Evolutionary conservation across 306 rosid genomes (phyloP), one percentile per base, ranked within the genome.

Genomic region (Sophora flavescens): DNA sequence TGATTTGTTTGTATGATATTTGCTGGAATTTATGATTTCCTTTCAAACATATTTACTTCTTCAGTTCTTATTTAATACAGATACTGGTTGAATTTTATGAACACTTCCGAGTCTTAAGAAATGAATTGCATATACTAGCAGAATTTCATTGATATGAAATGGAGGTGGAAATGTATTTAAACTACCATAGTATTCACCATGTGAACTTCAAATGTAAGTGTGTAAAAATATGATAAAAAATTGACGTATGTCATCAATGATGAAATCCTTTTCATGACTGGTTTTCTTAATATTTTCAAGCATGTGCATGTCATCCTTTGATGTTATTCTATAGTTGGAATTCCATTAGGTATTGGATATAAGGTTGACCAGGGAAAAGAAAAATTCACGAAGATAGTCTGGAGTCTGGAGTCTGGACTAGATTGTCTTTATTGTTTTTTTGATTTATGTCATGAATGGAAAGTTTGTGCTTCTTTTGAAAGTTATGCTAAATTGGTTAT

Each of bases 401-500:
- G n/a, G n/a, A n/a, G n/a, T n/a, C n/a, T n/a, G 39, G 35, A 53
- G 50, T 54, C 15, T 54, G 48, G 68, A 67, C 38, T 30, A 18
- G 42, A 32, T 78, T 35, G 14, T 15, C 60, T 69, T 59, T 26
- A 26, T 22, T 2, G 11, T 48, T 69, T 70, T 38, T 56, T 78
- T 60, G 45, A 50, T 69, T 60, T 70, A 38, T 71, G 57, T 15
- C 36, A 10, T 69, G 36, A 22, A 50, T 47, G 62, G 8, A 22
- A 38, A 51, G 72, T 61, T 13, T 51, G 8, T 5, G 2, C 26
- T 10, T 16, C 41, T 36, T 28, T 51, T 68, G 13, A 35, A 70
- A 78, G 47, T 61, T 47, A 69, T 48, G 70, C 45, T 60, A 42
- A n/a, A n/a, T n/a, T n/a, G n/a, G n/a, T n/a, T n/a, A n/a, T n/a